Conservation (phyloP, 345 rosid species). For the Citrus trifoliata region DNA sequence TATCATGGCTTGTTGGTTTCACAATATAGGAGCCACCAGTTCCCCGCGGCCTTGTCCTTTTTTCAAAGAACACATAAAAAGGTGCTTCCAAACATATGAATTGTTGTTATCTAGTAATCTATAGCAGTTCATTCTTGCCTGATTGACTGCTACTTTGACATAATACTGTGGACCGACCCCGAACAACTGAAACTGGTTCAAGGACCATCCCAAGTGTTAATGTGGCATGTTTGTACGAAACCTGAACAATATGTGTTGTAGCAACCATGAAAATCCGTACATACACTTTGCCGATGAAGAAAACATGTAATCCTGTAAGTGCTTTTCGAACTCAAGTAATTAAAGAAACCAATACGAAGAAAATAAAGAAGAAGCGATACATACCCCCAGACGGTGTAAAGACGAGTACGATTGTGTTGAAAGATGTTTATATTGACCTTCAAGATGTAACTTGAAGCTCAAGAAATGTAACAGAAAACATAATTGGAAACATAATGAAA, state of each 20-base stretch:
- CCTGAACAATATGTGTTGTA: background rate
- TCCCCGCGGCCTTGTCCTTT: constrained; percentile 5
- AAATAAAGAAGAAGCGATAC: background rate
- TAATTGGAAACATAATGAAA: background rate
- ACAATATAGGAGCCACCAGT: constrained; percentile 11
- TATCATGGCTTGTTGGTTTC: background rate
- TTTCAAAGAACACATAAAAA: too few species aligned
- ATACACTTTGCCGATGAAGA: background rate
- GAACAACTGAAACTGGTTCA: too few species aligned
- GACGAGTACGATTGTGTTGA: background rate
- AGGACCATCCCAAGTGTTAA: too few species aligned
- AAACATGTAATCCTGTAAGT: background rate
- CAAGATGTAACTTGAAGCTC: too few species aligned
- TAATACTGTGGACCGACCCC: too few species aligned
- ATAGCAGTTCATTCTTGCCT: too few species aligned
- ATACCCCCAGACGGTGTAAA: constrained; percentile 18
- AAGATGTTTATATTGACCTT: constrained; percentile 4
- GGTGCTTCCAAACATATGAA: too few species aligned
- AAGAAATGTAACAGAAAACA: too few species aligned
- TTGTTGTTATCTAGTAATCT: too few species aligned
- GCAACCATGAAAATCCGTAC: background rate
- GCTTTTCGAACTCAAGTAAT: background rate
- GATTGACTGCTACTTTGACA: too few species aligned
- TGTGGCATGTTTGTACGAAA: too few species aligned
- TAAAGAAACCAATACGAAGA: background rate